Conservation (phyloP, 2,329 filamentous ascomycete species). For the Ophiostoma angusticollis region DNA sequence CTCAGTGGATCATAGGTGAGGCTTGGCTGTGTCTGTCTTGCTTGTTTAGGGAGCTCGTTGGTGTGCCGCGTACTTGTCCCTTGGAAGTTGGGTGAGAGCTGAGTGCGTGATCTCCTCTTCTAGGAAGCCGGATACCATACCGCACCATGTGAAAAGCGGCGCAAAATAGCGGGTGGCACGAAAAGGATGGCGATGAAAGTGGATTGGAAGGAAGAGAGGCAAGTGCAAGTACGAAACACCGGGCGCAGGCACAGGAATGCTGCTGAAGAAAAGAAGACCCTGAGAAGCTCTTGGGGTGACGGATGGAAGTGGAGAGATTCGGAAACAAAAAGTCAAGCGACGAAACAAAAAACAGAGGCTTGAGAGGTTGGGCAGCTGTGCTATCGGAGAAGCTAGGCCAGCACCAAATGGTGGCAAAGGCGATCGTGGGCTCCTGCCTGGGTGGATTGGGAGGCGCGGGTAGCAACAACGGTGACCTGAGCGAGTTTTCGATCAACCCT, state of each 20-base stretch:
- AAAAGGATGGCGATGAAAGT: not conserved
- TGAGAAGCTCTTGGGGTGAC: too few species aligned
- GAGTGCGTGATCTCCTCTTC: not conserved
- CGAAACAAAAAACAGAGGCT: conserved; percentile 1
- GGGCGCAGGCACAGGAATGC: too few species aligned
- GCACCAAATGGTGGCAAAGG: not conserved
- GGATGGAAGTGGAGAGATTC: not conserved
- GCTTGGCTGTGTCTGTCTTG: not conserved
- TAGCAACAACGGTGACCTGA: conserved; percentile 3
- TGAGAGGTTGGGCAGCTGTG: conserved; percentile 1
- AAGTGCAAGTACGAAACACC: not conserved
- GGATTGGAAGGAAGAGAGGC: not conserved
- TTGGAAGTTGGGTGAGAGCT: not conserved
- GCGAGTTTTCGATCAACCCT: too few species aligned
- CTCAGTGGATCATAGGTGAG: not conserved
- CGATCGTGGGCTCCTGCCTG: not conserved
- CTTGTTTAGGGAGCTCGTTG: not conserved
- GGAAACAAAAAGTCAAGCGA: not conserved
- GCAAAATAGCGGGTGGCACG: not conserved
- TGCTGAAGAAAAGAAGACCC: too few species aligned
- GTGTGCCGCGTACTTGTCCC: not conserved
- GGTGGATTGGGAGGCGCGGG: not conserved
- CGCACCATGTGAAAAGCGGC: not conserved
- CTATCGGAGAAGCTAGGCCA: conserved; percentile 1
- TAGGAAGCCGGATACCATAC: conserved; percentile 1